These are phyloP conservation scores for Ceratocystis ficicola DNA, from an alignment of 2,329 filamentous ascomycete genomes.

Conservation along the genomic window DNA sequence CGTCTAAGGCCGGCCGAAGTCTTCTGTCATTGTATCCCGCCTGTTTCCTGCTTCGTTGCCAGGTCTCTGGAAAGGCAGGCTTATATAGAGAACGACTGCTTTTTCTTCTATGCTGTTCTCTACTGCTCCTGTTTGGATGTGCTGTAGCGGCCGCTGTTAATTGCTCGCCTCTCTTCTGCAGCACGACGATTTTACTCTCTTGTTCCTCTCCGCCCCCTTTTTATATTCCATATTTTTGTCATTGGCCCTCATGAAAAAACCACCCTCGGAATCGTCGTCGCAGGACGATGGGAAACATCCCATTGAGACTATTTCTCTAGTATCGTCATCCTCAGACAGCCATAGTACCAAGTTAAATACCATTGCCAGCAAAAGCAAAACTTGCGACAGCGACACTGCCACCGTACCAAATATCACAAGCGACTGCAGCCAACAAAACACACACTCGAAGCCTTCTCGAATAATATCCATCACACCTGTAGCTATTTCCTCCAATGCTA, in stretches of 20 bases:
- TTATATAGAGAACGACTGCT: too few species aligned
- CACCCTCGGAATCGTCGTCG: slow-evolving; percentile 16
- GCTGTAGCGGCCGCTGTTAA: slow-evolving; percentile 1
- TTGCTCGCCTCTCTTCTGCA: background rate
- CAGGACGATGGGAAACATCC: slow-evolving; percentile 19
- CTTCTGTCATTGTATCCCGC: background rate
- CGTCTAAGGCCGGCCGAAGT: background rate
- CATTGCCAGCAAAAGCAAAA: background rate
- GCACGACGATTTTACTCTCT: background rate
- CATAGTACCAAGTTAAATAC: background rate
- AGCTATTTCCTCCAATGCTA: background rate
- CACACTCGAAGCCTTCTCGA: background rate
- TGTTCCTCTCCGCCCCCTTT: background rate
- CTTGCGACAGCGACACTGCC: background rate
- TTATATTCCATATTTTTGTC: background rate
- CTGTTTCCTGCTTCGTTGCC: background rate
- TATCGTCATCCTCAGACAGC: background rate
- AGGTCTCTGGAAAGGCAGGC: background rate
- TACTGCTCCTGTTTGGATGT: background rate
- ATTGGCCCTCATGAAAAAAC: slow-evolving; percentile 19
- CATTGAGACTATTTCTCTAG: slow-evolving; percentile 12
- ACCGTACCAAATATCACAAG: background rate
- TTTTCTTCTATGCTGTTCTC: background rate
- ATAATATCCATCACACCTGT: background rate
- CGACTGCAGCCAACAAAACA: slow-evolving; percentile 3